These are phyloP conservation scores for Suillus bovinus DNA, from an alignment of 768 basidiomycete genomes.

Conservation along the genomic window DNA sequence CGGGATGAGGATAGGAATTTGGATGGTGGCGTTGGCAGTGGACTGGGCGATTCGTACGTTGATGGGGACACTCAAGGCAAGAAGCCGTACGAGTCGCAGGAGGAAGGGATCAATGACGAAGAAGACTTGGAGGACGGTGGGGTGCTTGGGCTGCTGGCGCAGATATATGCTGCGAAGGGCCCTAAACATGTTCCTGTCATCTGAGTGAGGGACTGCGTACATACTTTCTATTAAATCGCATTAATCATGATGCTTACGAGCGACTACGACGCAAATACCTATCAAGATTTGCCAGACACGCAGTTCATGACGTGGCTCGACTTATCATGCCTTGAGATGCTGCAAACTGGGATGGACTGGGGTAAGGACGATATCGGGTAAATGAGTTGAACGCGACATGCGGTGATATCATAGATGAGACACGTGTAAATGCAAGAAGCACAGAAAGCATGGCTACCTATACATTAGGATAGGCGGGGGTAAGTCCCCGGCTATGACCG, in stretches of 20 bases:
- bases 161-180: constrained; percentile 73
- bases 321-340: no score
- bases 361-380: no score
- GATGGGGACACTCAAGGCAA: constrained; percentile 55
- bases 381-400: no score
- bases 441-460: no score
- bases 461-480: no score
- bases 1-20: constrained; percentile 48
- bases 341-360: no score
- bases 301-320: no score
- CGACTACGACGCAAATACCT: no score
- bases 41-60: constrained; percentile 72
- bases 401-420: no score
- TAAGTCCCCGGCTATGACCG: no score
- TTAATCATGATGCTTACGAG: not conserved
- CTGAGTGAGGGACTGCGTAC: constrained; percentile 21
- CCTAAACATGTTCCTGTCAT: constrained; percentile 51
- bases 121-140: constrained; percentile 76
- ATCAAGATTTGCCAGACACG: no score
- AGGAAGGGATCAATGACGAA: constrained; percentile 57
- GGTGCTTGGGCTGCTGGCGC: constrained; percentile 79
- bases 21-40: constrained; percentile 61
- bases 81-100: constrained; percentile 38
- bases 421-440: no score
- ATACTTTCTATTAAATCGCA: not conserved